Conservation (phyloP, 2,329 filamentous ascomycete species). For the Verticillium longisporum region DNA sequence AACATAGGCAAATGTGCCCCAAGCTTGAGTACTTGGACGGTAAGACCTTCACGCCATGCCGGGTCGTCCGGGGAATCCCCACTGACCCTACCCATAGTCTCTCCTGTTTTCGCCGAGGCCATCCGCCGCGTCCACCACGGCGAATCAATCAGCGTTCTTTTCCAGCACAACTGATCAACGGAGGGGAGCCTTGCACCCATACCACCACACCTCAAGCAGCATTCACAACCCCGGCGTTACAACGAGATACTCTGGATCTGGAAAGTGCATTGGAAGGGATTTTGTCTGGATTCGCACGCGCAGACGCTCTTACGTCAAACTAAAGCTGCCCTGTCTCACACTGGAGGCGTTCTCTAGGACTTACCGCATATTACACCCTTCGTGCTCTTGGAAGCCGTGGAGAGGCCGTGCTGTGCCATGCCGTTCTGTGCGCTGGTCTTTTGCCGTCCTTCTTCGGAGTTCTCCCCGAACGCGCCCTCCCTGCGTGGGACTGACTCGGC, state of each 20-base stretch:
- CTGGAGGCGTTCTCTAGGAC: neutral
- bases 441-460: neutral
- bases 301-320: neutral
- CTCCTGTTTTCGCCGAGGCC: constrained; percentile 87
- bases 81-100: constrained; percentile 35
- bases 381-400: neutral
- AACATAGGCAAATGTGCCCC: constrained; percentile 69
- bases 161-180: constrained; percentile 29
- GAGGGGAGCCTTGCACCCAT: neutral
- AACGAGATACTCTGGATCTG: neutral
- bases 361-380: neutral
- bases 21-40: constrained; percentile 87
- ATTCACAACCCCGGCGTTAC: neutral
- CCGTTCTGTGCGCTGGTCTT: neutral
- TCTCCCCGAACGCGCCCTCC: neutral
- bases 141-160: constrained; percentile 93
- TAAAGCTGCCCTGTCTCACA: neutral
- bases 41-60: constrained; percentile 5
- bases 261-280: neutral
- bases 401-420: neutral
- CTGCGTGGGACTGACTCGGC: neutral
- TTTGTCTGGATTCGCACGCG: neutral
- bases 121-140: constrained; percentile 95
- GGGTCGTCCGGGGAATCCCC: neutral
- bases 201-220: neutral